Evolutionary conservation across 768 basidiomycete genomes (phyloP), one percentile per base, ranked within the genome.

Genomic region (Lentinula edodes): DNA sequence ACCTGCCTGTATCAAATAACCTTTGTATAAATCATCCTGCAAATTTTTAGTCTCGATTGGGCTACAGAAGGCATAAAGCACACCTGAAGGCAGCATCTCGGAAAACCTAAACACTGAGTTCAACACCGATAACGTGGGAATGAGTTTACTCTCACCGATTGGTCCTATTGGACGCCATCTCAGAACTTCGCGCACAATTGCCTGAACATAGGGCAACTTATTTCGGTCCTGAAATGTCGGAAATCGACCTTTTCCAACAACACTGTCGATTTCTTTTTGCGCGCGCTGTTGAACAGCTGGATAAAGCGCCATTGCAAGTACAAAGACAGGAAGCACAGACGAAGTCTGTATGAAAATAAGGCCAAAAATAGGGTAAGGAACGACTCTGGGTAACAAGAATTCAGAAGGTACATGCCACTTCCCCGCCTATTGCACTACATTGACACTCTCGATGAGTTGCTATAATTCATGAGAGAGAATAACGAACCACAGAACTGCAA

Each of bases 251-350:
- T 61, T 39, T 20, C 73, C 73, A 13, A 73, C 62, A n/a, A 73
- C 64, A 3, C 20, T 16, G 54, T 74, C 74, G 16, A 75, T 43
- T 60, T 75, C 72, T 28, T 48, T 64, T 45, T 74, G 74, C 6
- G 70, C 72, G 10, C 58, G 53, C 13, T 48, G 45, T 59, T 70
- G 67, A 8, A 72, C 59, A 15, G 70, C 64, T 9, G 72, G 73
- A 63, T 72, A 61, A 16, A 65, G 52, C 5, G 65, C 62, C 64
- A 74, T 72, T 6, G 68, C 70, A 8, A 69, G 61, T 15, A 72
- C 57, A 52, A 75, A 72, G 38, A 66, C 64, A 20, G 60, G 56
- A 13, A 73, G 60, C 0, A 64, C 65, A 6, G 65, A 63, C 10
- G 58, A 61, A 2, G 52, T 39, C 59, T 60, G 35, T 6, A 48